phyloP scores from a whole-genome alignment of 208 protist genomes.

The Leishmania martiniquensis region DNA sequence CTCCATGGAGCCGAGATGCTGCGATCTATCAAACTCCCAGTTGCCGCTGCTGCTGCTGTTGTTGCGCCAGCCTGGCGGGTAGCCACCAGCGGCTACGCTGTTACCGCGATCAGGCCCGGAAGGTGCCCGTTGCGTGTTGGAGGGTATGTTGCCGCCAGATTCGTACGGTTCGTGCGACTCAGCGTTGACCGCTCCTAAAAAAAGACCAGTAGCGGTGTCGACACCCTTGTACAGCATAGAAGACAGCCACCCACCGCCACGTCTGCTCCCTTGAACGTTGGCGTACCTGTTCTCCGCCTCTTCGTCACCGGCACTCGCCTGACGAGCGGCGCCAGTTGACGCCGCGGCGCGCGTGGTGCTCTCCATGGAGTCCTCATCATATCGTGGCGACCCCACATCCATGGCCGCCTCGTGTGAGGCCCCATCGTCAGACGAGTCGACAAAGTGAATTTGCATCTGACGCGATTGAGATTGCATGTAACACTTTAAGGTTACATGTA shows the following conservation, averaged over 20 bases:
- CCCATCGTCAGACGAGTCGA: constrained; percentile 78
- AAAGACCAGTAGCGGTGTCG: constrained; percentile 12
- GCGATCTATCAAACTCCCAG: constrained; percentile 32
- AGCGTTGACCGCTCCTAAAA: constrained; percentile 7
- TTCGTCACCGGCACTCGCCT: constrained; percentile 15
- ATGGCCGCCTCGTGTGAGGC: constrained; percentile 50
- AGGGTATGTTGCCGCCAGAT: background rate
- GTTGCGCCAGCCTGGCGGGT: background rate
- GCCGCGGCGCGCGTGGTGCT: background rate
- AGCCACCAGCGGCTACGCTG: background rate
- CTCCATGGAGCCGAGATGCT: constrained; percentile 11
- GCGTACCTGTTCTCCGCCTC: constrained; percentile 12
- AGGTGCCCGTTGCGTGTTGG: background rate
- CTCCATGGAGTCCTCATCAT: constrained; percentile 7
- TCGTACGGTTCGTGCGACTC: constrained; percentile 12
- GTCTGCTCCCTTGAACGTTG: background rate
- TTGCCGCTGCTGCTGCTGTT: constrained; percentile 12
- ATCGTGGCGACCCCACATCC: constrained; percentile 22
- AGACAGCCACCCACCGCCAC: constrained; percentile 16
- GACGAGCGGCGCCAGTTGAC: constrained; percentile 1
- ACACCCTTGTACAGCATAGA: constrained; percentile 13
- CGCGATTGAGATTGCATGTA: constrained; percentile 12
- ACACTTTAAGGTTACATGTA: background rate
- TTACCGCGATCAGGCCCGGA: background rate
- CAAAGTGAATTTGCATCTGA: constrained; percentile 55